Base-by-base conservation (phyloP, 2,329 filamentous ascomycete genomes). In the Penicillium griseofulvum region DNA sequence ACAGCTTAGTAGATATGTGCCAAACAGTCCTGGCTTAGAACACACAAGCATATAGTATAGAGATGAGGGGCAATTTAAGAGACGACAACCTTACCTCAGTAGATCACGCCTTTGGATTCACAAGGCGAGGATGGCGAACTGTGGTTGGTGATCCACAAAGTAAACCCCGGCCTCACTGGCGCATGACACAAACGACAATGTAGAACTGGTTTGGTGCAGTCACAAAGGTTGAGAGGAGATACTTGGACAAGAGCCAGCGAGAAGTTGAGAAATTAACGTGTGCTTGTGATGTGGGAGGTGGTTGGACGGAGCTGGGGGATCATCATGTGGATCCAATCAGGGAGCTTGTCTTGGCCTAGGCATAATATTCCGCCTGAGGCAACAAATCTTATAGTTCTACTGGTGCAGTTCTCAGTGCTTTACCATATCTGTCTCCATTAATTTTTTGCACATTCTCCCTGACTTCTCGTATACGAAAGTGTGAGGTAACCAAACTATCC, bases 121-220 rank as follows among this genome's bases (percentile, higher is more conserved):
- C 51, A 43, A 33, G 57, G 44, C 10, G 34, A 22, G 22, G 22
- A 37, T 28, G 26, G 33, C 7, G 41, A 41, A 39, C 26, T 54
- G 55, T 59, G 57, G 57, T 59, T 57, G 55, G 51, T 34, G 55
- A 57, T 46, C 55, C 50, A 57, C 45, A 45, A 29, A 42, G 49
- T 48, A 17, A 34, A 55, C 17, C 38, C 24, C 14, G 22, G 29
- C 33, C n/a, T 54, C 31, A 43, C 36, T 38, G 31, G 37, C 44
- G 41, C 37, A 48, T 39, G 34, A 34, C 56, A 53, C 49, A 24
- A 22, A 45, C 46, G 47, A 50, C 50, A 6, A 38, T 31, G 17
- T 2, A 45, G 33, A 31, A 14, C 42, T 29, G 33, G 14, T 44
- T n/a, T 22, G 38, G 3, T 22, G 22, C 26, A 34, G 14, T 26